These are phyloP conservation scores for Eimeria tenella DNA, from an alignment of 169 alveolate genomes.

Conservation along the genomic window DNA sequence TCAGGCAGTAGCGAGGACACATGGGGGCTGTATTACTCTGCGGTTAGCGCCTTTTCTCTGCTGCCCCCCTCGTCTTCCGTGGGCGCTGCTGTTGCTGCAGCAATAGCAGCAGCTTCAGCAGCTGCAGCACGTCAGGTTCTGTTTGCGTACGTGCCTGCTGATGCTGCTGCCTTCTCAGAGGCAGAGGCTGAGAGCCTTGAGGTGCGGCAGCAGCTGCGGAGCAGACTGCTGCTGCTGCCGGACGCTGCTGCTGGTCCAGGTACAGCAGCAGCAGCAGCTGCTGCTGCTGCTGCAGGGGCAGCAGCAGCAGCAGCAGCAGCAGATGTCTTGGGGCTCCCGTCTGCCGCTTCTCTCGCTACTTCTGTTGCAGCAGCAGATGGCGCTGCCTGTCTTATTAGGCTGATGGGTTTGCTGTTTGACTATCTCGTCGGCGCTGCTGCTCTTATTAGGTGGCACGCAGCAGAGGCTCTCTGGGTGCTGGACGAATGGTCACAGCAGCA, in stretches of 20 bases:
- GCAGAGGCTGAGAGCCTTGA: constrained; percentile 10
- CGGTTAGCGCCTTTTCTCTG: constrained; percentile 16
- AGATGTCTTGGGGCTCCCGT: neutral
- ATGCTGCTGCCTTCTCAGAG: constrained; percentile 50
- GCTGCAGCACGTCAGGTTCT: constrained; percentile 29
- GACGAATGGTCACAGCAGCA: neutral
- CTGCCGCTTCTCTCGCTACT: neutral
- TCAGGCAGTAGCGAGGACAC: neutral
- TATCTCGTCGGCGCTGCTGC: constrained; percentile 2
- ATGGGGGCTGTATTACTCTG: constrained; percentile 12
- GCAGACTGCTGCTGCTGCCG: neutral
- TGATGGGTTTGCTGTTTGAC: constrained; percentile 7
- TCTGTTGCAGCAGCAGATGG: constrained; percentile 1
- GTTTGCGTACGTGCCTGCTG: constrained; percentile 45
- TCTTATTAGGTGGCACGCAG: constrained; percentile 38
- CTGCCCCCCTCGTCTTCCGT: constrained; percentile 44
- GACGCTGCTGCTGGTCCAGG: neutral
- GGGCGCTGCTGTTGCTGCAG: constrained; percentile 18
- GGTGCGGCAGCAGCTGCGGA: neutral
- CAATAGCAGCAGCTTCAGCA: neutral
- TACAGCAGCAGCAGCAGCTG: neutral
- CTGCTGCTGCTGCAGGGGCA: neutral
- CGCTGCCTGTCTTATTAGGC: neutral
- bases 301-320: neutral
- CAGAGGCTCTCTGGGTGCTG: neutral